Evolutionary conservation across 345 rosid species (phyloP), one percentile per base, ranked within the genome.

Genomic region (Schrenkiella parvula): DNA sequence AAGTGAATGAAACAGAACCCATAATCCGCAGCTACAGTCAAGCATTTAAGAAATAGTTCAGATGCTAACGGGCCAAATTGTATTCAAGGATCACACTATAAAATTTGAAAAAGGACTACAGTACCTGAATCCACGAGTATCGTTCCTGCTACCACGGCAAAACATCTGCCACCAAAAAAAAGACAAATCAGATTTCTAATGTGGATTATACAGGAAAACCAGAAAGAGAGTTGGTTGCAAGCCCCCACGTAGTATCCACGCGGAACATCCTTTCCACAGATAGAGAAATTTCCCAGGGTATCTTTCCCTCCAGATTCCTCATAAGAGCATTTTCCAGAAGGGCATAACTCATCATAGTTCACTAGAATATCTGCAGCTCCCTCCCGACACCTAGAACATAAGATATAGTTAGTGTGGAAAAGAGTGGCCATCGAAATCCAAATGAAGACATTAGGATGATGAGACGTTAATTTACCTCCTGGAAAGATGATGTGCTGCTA

Each of bases 61-160:
- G 42, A 64, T 22, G 22, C 41, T 17, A 35, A 41, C 13, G 29
- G 32, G 18, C 19, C 0, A 61, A 62, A 14, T 9, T 22, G 14
- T 25, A 23, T 2, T 14, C 4, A 63, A 43, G 37, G 37, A 44
- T 64, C 43, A 35, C 6, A 25, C 1, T 10, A 53, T 9, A 17
- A 19, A n/a, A 46, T 48, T 23, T 55, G 31, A 51, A 13, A 34
- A 15, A 51, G 8, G 32, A 48, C 14, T 50, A 79, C 19, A 46
- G 62, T 87, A 95, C 99, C 99, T 91, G 79, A 95, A 95, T 57
- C 99, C 99, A 25, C 99, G 84, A 35, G 99, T 91, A 9, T 87
- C 97, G 47, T 89, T 95, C 84, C 69, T 84, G 92, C 98, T 95
- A 69, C 99, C 98, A 66, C 99, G 98, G 75, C 99, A 95, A 81